Base-by-base conservation (phyloP, 2,329 filamentous ascomycete species). In the Aspergillus clavatus region DNA sequence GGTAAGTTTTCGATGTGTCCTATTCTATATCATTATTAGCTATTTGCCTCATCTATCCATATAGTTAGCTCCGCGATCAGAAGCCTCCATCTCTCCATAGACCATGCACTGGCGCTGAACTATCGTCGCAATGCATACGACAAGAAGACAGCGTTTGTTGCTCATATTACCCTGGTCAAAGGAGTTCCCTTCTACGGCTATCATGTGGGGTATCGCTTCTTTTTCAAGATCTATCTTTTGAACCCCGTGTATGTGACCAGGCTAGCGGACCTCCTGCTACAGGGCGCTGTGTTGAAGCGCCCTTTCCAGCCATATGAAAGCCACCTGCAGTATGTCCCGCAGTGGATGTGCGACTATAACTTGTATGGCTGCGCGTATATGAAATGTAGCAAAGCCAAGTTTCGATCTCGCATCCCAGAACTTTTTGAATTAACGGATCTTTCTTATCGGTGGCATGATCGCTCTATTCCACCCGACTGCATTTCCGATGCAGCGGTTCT, bases 321-420 rank as follows among this genome's bases (percentile, higher is more conserved):
- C 14, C 94, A 98, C 64, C 68, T 97, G 50, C 89, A 95, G 61
- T 97, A 90, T 63, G 72, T 96, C 7, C 76, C 93, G 7, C 94
- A 98, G 68, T 98, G 94, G 80, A 97, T 98, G 93, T 86, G 85
- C 53, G 94, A 98, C 66, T 98, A 94, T 73, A 98, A 96, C 62
- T 74, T 98, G 54, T 97, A 95, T 65, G 94, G 94, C 5, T 98
- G 93, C 62, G 84, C 82, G 45, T 94, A 91, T 58, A 82, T 97
- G 53, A 80, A 91, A 47, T 85, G 82, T 40, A 74, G 74, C 7
- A 86, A 81, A 51, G 80, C 83, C 1, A 76, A 71, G 22, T 96
- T 95, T 61, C 81, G 93, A 43, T 74, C 75, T 2, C 89, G 89
- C 0, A 73, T 96, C 2, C 90, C 90, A 0, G 72, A 78, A 7